Percentiles rank a stretch among this genome's conserved stretches.
phyloP scores from a whole-genome alignment of 768 basidiomycete species.

The Gloeopeniophorella convolvens region DNA sequence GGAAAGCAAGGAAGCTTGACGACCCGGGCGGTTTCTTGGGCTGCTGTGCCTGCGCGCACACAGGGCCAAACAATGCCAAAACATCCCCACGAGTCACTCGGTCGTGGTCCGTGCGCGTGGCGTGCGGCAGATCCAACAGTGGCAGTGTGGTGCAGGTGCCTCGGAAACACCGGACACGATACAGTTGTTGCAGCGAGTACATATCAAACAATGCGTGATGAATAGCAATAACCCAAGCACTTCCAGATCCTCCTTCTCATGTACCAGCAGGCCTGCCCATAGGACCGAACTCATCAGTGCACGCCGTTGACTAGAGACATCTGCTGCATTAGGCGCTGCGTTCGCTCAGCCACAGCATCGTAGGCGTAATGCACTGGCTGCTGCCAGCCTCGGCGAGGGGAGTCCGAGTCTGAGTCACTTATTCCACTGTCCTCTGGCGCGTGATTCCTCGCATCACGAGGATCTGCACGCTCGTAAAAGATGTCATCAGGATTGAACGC shows the following conservation, averaged over 20 bases:
- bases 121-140: no score
- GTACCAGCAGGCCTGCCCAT: neutral
- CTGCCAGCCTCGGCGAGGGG: conserved; percentile 34
- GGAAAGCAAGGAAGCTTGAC: neutral
- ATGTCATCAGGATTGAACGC: conserved; percentile 52
- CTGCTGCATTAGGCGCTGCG: conserved; percentile 45
- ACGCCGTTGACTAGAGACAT: conserved; percentile 26
- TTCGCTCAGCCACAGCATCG: conserved; percentile 84
- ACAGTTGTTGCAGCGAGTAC: conserved; percentile 14
- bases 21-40: no score
- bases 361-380: conserved; percentile 73
- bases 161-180: neutral
- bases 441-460: conserved; percentile 26
- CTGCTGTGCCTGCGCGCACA: neutral
- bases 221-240: conserved; percentile 7
- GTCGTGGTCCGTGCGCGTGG: no score
- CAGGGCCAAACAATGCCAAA: conserved; percentile 12
- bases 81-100: neutral
- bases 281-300: conserved; percentile 17
- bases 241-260: neutral
- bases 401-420: conserved; percentile 46
- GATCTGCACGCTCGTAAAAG: conserved; percentile 39
- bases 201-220: conserved; percentile 18
- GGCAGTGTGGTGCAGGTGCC: no score
- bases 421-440: conserved; percentile 25